Evolutionary conservation across 352 stramenopile species (phyloP), one percentile per base, ranked within the genome.

Genomic region (Pythium scleroteichum): DNA sequence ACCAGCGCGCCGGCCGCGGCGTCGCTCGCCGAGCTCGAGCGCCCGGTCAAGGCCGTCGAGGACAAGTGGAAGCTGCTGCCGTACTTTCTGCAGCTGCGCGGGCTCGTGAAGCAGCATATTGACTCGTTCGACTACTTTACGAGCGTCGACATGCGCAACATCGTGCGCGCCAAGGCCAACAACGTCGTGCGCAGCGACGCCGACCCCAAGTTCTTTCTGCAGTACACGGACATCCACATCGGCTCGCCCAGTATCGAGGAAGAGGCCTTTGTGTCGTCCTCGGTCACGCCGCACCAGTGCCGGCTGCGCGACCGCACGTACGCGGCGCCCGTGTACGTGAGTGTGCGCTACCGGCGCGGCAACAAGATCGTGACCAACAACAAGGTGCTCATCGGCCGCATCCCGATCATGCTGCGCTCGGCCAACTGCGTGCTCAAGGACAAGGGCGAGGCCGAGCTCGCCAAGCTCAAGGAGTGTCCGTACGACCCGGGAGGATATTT

Each of bases 91-190:
- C 87, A 96, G 63, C 74, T 95, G 33, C 89, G 90, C 32, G 91
- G 91, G 0, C 79, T 97, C 52, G 90, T 97, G 27, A 97, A 97
- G 73, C 98, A 99, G 74, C 98, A 99, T 77, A 99, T 99, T 73
- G 96, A 99, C 82, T 99, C 96, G 53, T 99, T 98, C 79, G 87
- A 99, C 88, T 97, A 99, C 85, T 99, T 99, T 68, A 97, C 99
- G 19, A 94, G 94, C 64, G 89, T 98, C 0, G 97, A 99, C 73
- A 98, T 99, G 72, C 97, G 98, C 64, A 97, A 99, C 76, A 99
- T 99, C 60, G 96, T 99, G 65, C 87, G 88, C 62, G 92, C 95
- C 39, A 92, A 97, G 75, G 84, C 83, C 46, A 97, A 97, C 69
- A 85, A 91, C 65, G 88, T 92, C 59, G 87, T 98, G 33, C 85